phyloP scores from a whole-genome alignment of 2,329 filamentous ascomycete species.

The Ilyonectria sp. region DNA sequence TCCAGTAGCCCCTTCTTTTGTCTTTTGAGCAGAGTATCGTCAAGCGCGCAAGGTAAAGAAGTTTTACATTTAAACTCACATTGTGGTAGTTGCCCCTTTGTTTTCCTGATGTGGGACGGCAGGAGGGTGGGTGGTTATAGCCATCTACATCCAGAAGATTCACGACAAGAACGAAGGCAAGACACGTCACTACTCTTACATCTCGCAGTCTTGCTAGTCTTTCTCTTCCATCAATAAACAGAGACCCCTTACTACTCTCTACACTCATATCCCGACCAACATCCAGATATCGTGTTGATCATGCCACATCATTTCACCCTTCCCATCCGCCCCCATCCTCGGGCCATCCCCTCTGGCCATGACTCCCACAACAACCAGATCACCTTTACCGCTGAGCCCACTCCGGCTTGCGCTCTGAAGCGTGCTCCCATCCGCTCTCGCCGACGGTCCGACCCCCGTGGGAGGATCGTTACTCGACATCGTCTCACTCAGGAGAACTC shows the following conservation, averaged over 20 bases:
- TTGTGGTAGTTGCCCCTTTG: too few relatives aligned
- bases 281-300: slow-evolving; percentile 14
- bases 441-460: slow-evolving; percentile 6
- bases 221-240: neutral
- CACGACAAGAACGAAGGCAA: neutral
- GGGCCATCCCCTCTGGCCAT: neutral
- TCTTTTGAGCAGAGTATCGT: too few relatives aligned
- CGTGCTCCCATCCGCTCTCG: slow-evolving; percentile 17
- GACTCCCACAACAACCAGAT: slow-evolving; percentile 14
- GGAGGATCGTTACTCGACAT: neutral
- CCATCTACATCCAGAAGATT: neutral
- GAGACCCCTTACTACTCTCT: slow-evolving; percentile 9
- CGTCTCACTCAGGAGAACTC: slow-evolving; percentile 27
- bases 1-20: too few relatives aligned
- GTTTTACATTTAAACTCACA: too few relatives aligned
- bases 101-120: neutral
- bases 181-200: neutral
- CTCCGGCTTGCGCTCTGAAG: slow-evolving; percentile 18
- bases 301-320: slow-evolving; percentile 41
- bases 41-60: too few relatives aligned
- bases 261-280: slow-evolving; percentile 3
- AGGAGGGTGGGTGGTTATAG: neutral
- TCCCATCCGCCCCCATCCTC: slow-evolving; percentile 33
- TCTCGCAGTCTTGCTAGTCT: neutral
- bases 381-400: slow-evolving; percentile 15